Conservation (phyloP, 225 moss, liverwort and hornwort genomes). For the Thuidium tamariscinum region DNA sequence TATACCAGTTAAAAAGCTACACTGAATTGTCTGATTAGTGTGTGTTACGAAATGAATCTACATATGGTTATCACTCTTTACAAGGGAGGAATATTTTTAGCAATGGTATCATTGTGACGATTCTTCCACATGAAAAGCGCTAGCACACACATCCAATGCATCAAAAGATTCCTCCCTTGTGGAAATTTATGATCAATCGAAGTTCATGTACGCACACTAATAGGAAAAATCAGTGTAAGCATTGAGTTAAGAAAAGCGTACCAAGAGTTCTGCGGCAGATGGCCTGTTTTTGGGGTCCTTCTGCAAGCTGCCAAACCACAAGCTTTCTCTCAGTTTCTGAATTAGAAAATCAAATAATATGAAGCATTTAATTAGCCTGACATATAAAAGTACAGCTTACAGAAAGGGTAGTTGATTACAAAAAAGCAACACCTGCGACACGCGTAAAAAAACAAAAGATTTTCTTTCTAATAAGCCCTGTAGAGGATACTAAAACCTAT, state of each 20-base stretch:
- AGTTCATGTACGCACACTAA: background rate
- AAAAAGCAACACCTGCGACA: background rate
- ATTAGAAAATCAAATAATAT: background rate
- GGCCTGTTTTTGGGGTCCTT: slow-evolving; percentile 72
- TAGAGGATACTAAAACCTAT: background rate
- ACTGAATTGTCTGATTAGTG: background rate
- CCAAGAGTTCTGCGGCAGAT: slow-evolving; percentile 84
- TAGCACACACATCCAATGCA: background rate
- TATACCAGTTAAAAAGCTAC: background rate
- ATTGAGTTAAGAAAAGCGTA: background rate
- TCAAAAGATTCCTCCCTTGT: background rate
- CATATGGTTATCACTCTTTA: background rate
- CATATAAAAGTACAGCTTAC: background rate
- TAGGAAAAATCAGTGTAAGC: background rate
- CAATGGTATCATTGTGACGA: background rate
- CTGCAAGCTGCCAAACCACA: slow-evolving; percentile 58
- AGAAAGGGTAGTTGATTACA: background rate
- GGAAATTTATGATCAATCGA: background rate
- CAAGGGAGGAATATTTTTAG: background rate
- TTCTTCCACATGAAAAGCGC: background rate
- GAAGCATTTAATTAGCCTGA: background rate
- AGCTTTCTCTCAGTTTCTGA: background rate
- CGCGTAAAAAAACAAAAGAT: background rate
- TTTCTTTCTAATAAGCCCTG: background rate
- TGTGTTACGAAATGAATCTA: background rate